Conservation (phyloP, 2,329 filamentous ascomycete genomes). For the Talaromyces funiculosus region DNA sequence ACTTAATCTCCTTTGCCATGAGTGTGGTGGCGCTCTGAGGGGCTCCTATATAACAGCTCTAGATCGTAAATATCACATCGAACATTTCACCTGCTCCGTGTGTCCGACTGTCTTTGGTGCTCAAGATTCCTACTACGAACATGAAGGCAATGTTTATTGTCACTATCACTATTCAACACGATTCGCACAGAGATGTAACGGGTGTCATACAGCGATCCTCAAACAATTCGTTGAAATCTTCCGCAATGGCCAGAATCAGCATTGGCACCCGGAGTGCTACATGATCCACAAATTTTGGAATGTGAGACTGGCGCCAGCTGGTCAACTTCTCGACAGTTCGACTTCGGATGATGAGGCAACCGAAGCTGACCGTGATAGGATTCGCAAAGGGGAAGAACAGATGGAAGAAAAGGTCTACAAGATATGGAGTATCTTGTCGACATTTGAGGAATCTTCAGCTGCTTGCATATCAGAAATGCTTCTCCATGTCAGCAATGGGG, state of each 20-base stretch:
- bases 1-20: conserved; percentile 81
- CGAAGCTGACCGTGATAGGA: conserved; percentile 64
- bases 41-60: conserved; percentile 97
- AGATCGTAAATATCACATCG: conserved; percentile 97
- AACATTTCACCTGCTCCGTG: conserved; percentile 96
- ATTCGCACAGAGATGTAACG: conserved; percentile 93
- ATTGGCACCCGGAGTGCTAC: conserved; percentile 99
- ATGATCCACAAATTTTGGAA: conserved; percentile 99
- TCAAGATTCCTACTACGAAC: conserved; percentile 97
- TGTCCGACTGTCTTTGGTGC: conserved; percentile 97
- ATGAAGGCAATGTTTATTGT: conserved; percentile 92
- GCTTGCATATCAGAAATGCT: conserved; percentile 99
- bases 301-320: conserved; percentile 68
- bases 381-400: conserved; percentile 79
- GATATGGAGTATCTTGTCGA: conserved; percentile 96
- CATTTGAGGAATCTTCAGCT: conserved; percentile 94
- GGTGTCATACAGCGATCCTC: conserved; percentile 91
- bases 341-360: conserved; percentile 52
- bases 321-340: conserved; percentile 45
- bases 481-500: conserved; percentile 94
- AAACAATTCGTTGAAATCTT: conserved; percentile 99
- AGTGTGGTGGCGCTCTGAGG: conserved; percentile 85
- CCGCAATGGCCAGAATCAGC: conserved; percentile 94
- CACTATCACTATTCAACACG: conserved; percentile 98
- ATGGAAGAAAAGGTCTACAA: conserved; percentile 98